Evolutionary conservation across 176 grass and related monocot species (phyloP), one percentile per base, ranked within the genome.

Genomic region (Oryza nivara): DNA sequence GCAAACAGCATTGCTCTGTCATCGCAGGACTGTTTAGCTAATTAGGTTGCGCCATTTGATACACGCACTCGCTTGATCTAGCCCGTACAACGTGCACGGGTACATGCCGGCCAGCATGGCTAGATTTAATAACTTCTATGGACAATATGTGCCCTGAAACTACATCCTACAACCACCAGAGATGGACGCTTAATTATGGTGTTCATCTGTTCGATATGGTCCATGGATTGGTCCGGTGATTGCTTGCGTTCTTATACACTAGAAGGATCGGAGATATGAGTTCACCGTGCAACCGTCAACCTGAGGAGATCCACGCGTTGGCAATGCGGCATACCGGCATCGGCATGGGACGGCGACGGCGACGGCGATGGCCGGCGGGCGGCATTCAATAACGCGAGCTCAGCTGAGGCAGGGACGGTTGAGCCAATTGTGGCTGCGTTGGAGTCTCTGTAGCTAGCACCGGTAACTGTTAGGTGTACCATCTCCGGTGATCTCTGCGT

Each of bases 341-440:
- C 46, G 49, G 48, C 80, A 46, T 77, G 47, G 78, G 63, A 79
- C 63, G 70, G 79, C 74, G 86, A 86, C 56, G 28, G 74, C 74
- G 86, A 86, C 67, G n/a, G 52, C 52, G 56, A 61, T 20, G 56
- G 20, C 58, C 20, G 58, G 17, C 52, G 17, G 16, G 5, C 30
- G 61, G 86, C 83, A 92, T 92, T 88, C 61, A 92, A 86, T 80
- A 1, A 32, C 73, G 60, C 75, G 6, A 63, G n/a, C 17, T 63
- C 8, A 70, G 22, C 6, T 63, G 58, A 70, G 22, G 38, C 68
- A 22, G 60, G 86, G 74, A 7, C 61, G 13, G 90, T 92, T 88
- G 90, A 75, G 80, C n/a, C 34, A 19, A 7, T 40, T 41, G 32
- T 54, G 63, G 63, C 44, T 9, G 15, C n/a, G 6, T 67, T 52